Conservation (phyloP, 495 filamentous ascomycete genomes). For the Bryoglossum gracile region DNA sequence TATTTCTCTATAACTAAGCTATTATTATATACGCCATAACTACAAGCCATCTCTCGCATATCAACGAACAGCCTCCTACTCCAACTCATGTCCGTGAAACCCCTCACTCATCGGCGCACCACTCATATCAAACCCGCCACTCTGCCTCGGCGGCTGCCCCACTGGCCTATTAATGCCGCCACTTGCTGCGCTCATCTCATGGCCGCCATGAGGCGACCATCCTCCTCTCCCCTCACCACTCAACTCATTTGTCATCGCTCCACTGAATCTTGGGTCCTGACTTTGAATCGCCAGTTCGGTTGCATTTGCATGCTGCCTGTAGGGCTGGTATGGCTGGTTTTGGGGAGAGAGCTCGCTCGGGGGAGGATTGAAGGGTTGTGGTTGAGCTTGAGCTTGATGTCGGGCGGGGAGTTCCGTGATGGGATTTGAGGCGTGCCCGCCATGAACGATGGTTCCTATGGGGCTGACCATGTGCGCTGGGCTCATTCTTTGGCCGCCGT, state of each 20-base stretch:
- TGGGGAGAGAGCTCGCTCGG: neutral
- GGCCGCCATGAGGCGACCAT: constrained; percentile 1
- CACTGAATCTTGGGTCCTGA: neutral
- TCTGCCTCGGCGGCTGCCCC: neutral
- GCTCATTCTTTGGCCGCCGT: neutral
- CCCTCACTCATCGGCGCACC: constrained; percentile 11
- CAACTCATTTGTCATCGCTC: constrained; percentile 1
- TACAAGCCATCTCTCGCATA: too few relatives aligned
- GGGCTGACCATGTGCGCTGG: neutral
- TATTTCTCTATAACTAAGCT: too few relatives aligned
- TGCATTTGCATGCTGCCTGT: too few relatives aligned
- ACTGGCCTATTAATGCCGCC: constrained; percentile 4
- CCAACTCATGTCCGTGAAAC: constrained; percentile 8
- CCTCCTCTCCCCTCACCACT: neutral
- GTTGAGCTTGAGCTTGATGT: neutral
- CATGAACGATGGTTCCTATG: too few relatives aligned
- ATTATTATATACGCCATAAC: too few relatives aligned
- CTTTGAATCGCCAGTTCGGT: too few relatives aligned
- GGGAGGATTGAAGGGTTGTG: neutral
- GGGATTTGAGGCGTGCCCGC: neutral
- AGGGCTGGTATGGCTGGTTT: neutral
- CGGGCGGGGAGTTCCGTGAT: neutral
- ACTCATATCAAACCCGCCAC: constrained; percentile 9
- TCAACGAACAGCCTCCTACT: too few relatives aligned
- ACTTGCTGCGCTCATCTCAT: constrained; percentile 4